Percentiles rank a stretch among this genome's conserved stretches.
Evolutionary conservation across 176 grass and related monocot species (phyloP).

Genomic region (Puccinellia tenuiflora): DNA sequence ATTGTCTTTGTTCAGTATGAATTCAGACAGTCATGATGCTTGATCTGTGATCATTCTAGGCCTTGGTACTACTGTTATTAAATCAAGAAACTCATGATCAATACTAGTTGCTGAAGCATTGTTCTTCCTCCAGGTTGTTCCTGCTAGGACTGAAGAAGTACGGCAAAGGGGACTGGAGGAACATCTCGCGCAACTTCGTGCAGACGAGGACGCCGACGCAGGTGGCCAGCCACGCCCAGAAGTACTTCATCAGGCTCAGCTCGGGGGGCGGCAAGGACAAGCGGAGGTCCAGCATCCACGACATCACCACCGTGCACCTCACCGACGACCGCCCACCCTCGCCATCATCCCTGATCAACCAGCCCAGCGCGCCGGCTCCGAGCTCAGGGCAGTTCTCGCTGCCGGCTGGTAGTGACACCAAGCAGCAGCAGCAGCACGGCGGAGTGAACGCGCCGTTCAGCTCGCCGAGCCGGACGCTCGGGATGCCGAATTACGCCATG

Average conservation of each 20-base stretch:
- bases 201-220: constrained; percentile 77
- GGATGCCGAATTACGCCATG: constrained; percentile 26
- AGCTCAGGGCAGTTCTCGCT: constrained; percentile 13
- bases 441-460: constrained; percentile 23
- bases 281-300: constrained; percentile 88
- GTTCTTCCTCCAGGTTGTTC: constrained; percentile 51
- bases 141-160: constrained; percentile 67
- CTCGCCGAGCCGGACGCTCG: constrained; percentile 23
- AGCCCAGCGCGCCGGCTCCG: constrained; percentile 26
- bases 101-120: constrained; percentile 8
- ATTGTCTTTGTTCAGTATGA: constrained; percentile 15
- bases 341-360: constrained; percentile 37
- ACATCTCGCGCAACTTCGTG: constrained; percentile 78
- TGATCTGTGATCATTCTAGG: constrained; percentile 5
- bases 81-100: not conserved
- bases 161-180: constrained; percentile 96
- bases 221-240: constrained; percentile 91
- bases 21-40: constrained; percentile 16
- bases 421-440: constrained; percentile 21
- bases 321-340: constrained; percentile 42
- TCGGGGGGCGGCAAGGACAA: constrained; percentile 77
- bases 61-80: not conserved
- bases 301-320: constrained; percentile 77
- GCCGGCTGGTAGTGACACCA: not conserved
- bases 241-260: constrained; percentile 93